phyloP scores from a whole-genome alignment of 1,284 basidiomycete genomes.

The Ganoderma meredithae region DNA sequence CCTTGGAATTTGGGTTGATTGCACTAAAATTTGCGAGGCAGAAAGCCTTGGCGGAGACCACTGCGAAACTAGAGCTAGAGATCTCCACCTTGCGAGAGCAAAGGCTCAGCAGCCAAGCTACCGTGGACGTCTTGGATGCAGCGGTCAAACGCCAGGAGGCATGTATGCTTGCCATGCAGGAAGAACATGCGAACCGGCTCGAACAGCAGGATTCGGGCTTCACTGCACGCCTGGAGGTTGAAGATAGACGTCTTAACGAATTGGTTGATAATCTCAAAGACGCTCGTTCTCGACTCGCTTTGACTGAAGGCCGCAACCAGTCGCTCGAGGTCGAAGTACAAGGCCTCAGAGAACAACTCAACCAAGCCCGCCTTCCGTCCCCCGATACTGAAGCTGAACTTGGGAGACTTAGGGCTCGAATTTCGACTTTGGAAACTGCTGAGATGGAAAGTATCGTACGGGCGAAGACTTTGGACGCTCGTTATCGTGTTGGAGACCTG shows the following conservation, averaged over 20 bases:
- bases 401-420: conserved; percentile 34
- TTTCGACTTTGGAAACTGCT: conserved; percentile 38
- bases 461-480: conserved; percentile 42
- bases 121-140: conserved; percentile 31
- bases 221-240: conserved; percentile 22
- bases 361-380: conserved; percentile 32
- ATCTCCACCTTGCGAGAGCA: conserved; percentile 38
- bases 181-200: conserved; percentile 33
- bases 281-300: conserved; percentile 23
- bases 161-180: conserved; percentile 20
- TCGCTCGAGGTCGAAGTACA: conserved; percentile 29
- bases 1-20: background rate
- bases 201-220: conserved; percentile 27
- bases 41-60: conserved; percentile 35
- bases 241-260: conserved; percentile 32
- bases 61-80: conserved; percentile 35
- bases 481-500: conserved; percentile 46
- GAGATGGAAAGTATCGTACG: conserved; percentile 37
- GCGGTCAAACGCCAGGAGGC: conserved; percentile 31
- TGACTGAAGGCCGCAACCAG: conserved; percentile 26
- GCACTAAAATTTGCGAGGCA: conserved; percentile 12
- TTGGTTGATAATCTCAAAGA: conserved; percentile 32
- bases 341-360: conserved; percentile 34
- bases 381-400: conserved; percentile 35
- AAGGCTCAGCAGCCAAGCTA: conserved; percentile 33